Conservation (phyloP, 2,329 filamentous ascomycete species). For the Penicillium expansum region DNA sequence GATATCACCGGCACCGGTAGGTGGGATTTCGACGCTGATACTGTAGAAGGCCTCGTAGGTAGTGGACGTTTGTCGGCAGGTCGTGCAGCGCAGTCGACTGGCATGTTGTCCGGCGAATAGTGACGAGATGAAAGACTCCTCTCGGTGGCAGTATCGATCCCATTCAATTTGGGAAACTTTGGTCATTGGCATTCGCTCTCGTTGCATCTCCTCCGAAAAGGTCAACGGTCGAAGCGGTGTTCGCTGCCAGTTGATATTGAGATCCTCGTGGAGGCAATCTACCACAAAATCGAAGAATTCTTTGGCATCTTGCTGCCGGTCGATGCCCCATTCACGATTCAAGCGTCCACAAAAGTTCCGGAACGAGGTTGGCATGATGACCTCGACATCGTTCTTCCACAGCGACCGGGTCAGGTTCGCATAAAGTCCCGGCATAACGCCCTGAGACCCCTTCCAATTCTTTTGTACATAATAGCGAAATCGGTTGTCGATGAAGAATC, state of each 20-base stretch:
- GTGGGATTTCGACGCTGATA: slow-evolving; percentile 67
- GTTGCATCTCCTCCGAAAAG: slow-evolving; percentile 57
- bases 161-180: slow-evolving; percentile 72
- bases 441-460: slow-evolving; percentile 65
- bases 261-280: slow-evolving; percentile 79
- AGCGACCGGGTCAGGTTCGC: slow-evolving; percentile 60
- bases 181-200: slow-evolving; percentile 60
- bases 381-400: slow-evolving; percentile 59
- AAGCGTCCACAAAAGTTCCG: slow-evolving; percentile 63
- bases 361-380: slow-evolving; percentile 59
- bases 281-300: slow-evolving; percentile 85
- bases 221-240: slow-evolving; percentile 58
- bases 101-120: slow-evolving; percentile 74
- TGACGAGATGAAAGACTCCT: slow-evolving; percentile 72
- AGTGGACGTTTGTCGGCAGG: slow-evolving; percentile 61
- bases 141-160: slow-evolving; percentile 65
- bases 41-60: slow-evolving; percentile 70
- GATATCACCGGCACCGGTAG: slow-evolving; percentile 58
- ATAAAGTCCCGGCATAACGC: slow-evolving; percentile 61
- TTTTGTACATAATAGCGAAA: slow-evolving; percentile 59
- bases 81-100: slow-evolving; percentile 59
- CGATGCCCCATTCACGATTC: slow-evolving; percentile 67
- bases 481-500: slow-evolving; percentile 63
- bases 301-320: slow-evolving; percentile 82
- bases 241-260: slow-evolving; percentile 66